Base-by-base conservation (phyloP, 305 asterid species). In the Fraxinus angustifolia region DNA sequence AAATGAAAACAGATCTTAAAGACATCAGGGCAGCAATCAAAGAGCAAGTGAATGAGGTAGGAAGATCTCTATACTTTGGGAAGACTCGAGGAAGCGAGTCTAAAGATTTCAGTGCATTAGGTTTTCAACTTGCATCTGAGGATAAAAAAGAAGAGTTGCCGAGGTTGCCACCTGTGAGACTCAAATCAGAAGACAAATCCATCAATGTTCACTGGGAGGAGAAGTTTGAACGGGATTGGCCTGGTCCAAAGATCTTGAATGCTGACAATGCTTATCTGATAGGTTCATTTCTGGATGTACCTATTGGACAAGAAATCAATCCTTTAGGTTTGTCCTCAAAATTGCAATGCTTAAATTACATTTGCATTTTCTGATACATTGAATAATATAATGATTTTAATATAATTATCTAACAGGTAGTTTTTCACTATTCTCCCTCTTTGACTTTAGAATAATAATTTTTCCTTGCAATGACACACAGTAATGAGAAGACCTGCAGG, bases 231-330 rank as follows among this genome's bases (percentile, higher is more conserved):
- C 38, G 75, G 16, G 98, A 93, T 91, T 93, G 87, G 68, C 85
- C 87, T 78, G 92, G 88, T 84, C 84, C 93, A 48, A 94, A 90
- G 88, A 87, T 87, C 77, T 62, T 88, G 82, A 90, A 86, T 75
- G 81, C 93, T 79, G 99, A 94, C 68, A 92, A 87, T 83, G 56
- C 92, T 48, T 90, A 87, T 87, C 91, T 88, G 78, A 92, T 94
- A 42, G 99, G 99, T 56, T 92, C 99, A 62, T 96, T 90, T 90
- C 91, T 94, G 81, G 98, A 96, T 83, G 97, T 94, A 76, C 98
- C 99, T 77, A 86, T 94, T 79, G 99, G 98, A 68, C 99, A 96
- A 87, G 99, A 96, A 81, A 88, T 91, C 86, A 90, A 78, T 76
- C 53, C 86, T 83, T 85, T 93, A 88, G 99, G 99, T 95, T 76